These are phyloP conservation scores for Ocimum tenuiflorum DNA, from an alignment of 257 asterid species.

Conservation along the genomic window DNA sequence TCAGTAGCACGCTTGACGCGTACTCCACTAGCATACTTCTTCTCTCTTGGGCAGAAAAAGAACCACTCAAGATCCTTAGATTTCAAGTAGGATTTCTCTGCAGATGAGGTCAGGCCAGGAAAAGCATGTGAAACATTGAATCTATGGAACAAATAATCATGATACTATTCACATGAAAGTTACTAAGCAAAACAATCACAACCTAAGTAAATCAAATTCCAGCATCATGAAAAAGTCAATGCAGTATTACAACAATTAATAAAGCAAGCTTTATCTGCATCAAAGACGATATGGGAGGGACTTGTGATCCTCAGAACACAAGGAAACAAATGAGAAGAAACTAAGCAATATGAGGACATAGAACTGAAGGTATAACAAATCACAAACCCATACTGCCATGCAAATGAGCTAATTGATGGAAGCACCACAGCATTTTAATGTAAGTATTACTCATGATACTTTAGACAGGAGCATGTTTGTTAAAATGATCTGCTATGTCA, in stretches of 20 bases:
- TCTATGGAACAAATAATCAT: background rate
- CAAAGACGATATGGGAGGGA: background rate
- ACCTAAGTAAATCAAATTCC: no score
- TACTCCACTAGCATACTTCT: constrained; percentile 63
- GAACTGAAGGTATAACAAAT: background rate
- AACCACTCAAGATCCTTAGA: constrained; percentile 80
- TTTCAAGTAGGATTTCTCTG: constrained; percentile 61
- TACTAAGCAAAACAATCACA: no score
- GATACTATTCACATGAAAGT: background rate
- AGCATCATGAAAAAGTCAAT: no score
- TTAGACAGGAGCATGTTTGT: background rate
- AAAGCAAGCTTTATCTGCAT: background rate
- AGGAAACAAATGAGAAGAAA: background rate
- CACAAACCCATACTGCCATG: background rate
- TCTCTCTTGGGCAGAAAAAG: constrained; percentile 87
- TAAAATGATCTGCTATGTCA: background rate
- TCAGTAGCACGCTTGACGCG: constrained; percentile 80
- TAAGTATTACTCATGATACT: background rate
- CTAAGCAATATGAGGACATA: background rate
- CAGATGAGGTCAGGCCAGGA: background rate
- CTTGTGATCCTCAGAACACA: background rate
- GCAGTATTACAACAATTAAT: background rate
- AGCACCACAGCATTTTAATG: background rate
- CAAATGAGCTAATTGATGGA: background rate
- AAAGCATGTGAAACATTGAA: background rate